Conservation (phyloP, 2,329 filamentous ascomycete species). For the Huntiella moniliformis region DNA sequence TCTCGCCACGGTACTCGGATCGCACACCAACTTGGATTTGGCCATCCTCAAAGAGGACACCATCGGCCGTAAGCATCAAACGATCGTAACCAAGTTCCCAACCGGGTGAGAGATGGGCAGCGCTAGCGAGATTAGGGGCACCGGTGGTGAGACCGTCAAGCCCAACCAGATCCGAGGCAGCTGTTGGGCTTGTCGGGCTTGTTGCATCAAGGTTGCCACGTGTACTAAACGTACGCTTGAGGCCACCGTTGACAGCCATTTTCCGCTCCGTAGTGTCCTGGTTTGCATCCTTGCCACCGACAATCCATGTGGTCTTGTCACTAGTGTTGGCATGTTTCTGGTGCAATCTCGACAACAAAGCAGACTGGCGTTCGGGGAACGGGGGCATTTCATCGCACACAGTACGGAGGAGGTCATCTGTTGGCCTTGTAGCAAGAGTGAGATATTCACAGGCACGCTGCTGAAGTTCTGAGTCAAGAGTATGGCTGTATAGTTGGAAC, state of each 20-base stretch:
- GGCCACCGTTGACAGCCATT: conserved; percentile 59
- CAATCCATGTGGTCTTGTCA: conserved; percentile 91
- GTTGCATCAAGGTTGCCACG: conserved; percentile 25
- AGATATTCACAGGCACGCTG: conserved; percentile 94
- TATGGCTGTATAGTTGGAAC: conserved; percentile 84
- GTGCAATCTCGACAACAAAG: conserved; percentile 75
- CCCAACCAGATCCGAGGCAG: conserved; percentile 49
- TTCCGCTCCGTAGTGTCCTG: conserved; percentile 60
- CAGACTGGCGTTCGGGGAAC: conserved; percentile 86
- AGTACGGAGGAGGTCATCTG: conserved; percentile 79
- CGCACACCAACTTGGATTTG: conserved; percentile 85
- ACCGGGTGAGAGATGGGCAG: conserved; percentile 78
- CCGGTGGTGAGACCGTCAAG: conserved; percentile 53
- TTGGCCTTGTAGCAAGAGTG: conserved; percentile 63
- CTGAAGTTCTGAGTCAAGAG: conserved; percentile 84
- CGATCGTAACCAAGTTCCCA: conserved; percentile 85
- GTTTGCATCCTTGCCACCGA: conserved; percentile 93
- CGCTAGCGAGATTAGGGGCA: conserved; percentile 72
- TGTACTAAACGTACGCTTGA: conserved; percentile 70
- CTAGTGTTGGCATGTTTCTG: conserved; percentile 86
- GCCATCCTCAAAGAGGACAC: conserved; percentile 82
- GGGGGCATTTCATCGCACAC: conserved; percentile 98
- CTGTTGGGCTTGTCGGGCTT: conserved; percentile 24
- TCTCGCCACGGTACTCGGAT: conserved; percentile 86
- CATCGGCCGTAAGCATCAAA: conserved; percentile 61